Conservation (phyloP, 805 yeast species). For the Wickerhamiella azymoides region DNA sequence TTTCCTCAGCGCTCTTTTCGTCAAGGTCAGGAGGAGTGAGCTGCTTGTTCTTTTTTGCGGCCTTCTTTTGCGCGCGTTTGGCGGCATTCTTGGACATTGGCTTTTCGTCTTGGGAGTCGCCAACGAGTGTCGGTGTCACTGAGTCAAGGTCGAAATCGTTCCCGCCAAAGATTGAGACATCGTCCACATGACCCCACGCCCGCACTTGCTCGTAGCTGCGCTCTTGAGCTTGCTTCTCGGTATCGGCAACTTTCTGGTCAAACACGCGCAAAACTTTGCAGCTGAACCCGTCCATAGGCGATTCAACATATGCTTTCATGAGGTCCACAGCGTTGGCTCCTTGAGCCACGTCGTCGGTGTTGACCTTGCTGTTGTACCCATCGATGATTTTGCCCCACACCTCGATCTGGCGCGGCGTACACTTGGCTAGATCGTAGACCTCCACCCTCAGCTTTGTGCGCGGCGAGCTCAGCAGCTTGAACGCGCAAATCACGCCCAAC, state of each 20-base stretch:
- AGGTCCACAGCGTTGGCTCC: conserved; percentile 25
- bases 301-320: conserved; percentile 22
- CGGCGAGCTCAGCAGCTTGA: conserved; percentile 19
- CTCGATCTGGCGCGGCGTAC: conserved; percentile 20
- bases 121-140: not conserved
- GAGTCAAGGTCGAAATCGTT: not conserved
- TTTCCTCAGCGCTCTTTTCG: conserved; percentile 19
- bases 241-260: conserved; percentile 13
- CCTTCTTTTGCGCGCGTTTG: conserved; percentile 17
- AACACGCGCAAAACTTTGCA: conserved; percentile 25
- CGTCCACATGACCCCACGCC: conserved; percentile 25
- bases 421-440: conserved; percentile 18
- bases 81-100: conserved; percentile 22
- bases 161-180: conserved; percentile 15
- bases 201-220: conserved; percentile 21
- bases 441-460: conserved; percentile 21
- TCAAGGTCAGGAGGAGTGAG: conserved; percentile 11
- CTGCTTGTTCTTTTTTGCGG: conserved; percentile 16
- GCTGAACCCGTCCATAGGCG: conserved; percentile 20
- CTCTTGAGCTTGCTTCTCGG: conserved; percentile 2
- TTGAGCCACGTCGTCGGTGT: conserved; percentile 22
- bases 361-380: conserved; percentile 15
- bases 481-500: conserved; percentile 17
- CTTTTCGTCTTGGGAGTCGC: not conserved
- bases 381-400: conserved; percentile 26